Evolutionary conservation across 306 rosid genomes (phyloP), one percentile per base, ranked within the genome.

Genomic region (Echinosophora koreensis): DNA sequence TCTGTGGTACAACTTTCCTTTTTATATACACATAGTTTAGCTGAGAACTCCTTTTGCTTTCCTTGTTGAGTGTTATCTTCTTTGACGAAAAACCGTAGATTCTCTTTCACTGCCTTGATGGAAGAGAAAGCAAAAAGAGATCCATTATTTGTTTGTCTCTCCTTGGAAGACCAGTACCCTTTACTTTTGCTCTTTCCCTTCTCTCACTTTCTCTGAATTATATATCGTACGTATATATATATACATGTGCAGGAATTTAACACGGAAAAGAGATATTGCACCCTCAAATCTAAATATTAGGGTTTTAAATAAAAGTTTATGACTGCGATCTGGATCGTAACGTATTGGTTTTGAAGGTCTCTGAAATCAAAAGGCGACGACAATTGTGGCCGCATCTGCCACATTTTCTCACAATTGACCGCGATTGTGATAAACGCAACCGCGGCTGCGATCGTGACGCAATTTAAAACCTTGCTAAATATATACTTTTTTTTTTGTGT

Each of bases 41-140:
- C 11, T 27, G 73, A 28, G 75, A 50, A 42, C 49, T 38, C 12
- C 69, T 85, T 85, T 88, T 80, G 73, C 93, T 84, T 85, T 88
- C 69, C 16, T 76, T 51, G 65, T 87, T 88, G 76, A 88, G 85
- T 80, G 81, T 78, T 84, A 85, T 84, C 89, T 82, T 80, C 93
- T 87, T 90, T 86, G 92, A 86, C 85, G 71, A 87, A 72, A 79
- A 79, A 81, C 78, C 81, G 76, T 16, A 58, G 78, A 83, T 81
- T 86, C 86, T 80, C 88, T 81, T 73, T 66, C 78, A 15, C 81
- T 55, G 76, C 92, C 80, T 94, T 82, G 98, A 81, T 90, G 78
- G 78, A 77, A 87, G 97, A 88, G 94, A 93, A 91, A 91, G 94
- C 75, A 41, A 69, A 81, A 81, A 89, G 86, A 84, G 18, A 77